Base-by-base conservation (phyloP, 2,329 filamentous ascomycete genomes). In the Lachnellula cervina region DNA sequence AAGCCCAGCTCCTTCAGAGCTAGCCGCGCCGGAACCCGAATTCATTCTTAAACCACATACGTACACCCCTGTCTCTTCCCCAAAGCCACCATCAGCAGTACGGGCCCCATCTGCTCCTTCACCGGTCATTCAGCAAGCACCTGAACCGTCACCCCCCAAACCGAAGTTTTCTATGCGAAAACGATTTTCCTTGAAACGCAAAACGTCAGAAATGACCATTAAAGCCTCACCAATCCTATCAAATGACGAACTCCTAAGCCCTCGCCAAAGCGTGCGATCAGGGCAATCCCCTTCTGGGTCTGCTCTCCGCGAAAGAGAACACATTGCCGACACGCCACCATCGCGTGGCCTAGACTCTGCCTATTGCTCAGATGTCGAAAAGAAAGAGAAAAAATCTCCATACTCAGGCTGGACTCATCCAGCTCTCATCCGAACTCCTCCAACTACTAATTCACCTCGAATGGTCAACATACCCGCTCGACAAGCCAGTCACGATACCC, bases 311-410 rank as follows among this genome's bases (percentile, higher is more conserved):
- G 55, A 54, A 17, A 50, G 49, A 19, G 57, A 62, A 48, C 51
- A 55, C 19, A 54, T 56, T 8, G 38, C 59, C 5, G 61, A 56
- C 19, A 60, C 65, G 21, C 63, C 66, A 9, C 58, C 67, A 8
- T 68, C 64, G n/a, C 62, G 62, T 25, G 65, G 64, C n/a, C 49
- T 68, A n/a, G 67, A 69, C 49, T 68, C 67, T 37, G 66, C 66
- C 17, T 68, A 69, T 49, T 68, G 63, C 52, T 68, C 66, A 5
- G 66, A 69, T 50, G 60, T 65, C 14, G 67, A 32, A 32, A 32
- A 32, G 28, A 32, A 32, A 32, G 28, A 32, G 28, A 32, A 69
- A 19, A 66, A 67, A 56, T 57, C 57, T 13, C 60, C 60, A 28
- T 60, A 64, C 16, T 58, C 62, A 9, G 35, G 38, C 21, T 42